These are phyloP conservation scores for Malassezia slooffiae DNA, from an alignment of 1,284 basidiomycete species.

Conservation along the genomic window DNA sequence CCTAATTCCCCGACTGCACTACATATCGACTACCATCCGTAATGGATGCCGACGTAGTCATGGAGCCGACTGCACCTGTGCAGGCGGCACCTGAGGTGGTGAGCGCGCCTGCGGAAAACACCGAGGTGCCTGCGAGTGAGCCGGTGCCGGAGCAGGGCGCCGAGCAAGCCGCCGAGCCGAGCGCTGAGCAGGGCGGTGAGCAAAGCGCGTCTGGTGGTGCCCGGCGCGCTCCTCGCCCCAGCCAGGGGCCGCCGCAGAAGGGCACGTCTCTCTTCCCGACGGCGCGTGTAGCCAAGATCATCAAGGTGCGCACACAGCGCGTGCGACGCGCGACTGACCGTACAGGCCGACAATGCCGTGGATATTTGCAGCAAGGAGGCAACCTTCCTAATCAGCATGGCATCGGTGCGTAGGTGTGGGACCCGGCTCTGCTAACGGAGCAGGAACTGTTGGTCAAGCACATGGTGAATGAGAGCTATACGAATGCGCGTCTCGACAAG, in stretches of 20 bases:
- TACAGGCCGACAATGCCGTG: conserved; percentile 27
- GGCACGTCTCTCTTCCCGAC: conserved; percentile 26
- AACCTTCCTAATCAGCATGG: conserved; percentile 29
- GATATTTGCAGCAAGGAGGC: conserved; percentile 39
- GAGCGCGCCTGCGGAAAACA: too few relatives aligned
- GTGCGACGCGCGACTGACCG: not conserved
- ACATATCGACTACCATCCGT: too few relatives aligned
- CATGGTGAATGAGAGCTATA: conserved; percentile 29
- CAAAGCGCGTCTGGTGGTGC: too few relatives aligned
- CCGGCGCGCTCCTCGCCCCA: too few relatives aligned
- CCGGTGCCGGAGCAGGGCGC: too few relatives aligned
- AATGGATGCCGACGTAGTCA: too few relatives aligned
- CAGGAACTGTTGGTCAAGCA: conserved; percentile 31
- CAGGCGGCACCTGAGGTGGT: too few relatives aligned
- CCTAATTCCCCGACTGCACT: too few relatives aligned
- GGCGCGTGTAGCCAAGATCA: conserved; percentile 30
- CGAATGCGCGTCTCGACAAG: conserved; percentile 32
- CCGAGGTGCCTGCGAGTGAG: too few relatives aligned
- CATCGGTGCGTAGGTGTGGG: conserved; percentile 16
- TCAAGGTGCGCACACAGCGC: conserved; percentile 22
- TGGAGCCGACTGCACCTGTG: too few relatives aligned
- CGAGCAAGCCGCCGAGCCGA: too few relatives aligned
- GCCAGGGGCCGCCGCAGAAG: conserved; percentile 9
- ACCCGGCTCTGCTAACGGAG: not conserved
- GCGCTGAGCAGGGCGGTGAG: too few relatives aligned